Evolutionary conservation across 768 basidiomycete species (phyloP).

Genomic region (Bullera alba): DNA sequence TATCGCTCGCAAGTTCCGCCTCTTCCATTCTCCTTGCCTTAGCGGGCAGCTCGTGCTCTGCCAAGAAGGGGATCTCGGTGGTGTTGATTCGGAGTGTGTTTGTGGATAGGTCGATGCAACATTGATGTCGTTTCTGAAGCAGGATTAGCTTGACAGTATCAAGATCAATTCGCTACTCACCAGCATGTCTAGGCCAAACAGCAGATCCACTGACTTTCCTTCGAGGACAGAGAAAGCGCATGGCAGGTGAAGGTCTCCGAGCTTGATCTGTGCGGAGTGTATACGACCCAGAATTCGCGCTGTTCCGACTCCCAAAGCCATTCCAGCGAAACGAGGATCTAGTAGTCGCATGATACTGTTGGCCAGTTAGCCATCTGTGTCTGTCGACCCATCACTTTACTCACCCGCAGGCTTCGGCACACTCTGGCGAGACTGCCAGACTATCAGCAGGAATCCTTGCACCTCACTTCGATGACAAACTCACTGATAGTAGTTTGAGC

Average conservation of each 20-base stretch:
- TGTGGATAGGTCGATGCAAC: slow-evolving; percentile 86
- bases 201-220: slow-evolving; percentile 86
- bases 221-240: slow-evolving; percentile 96
- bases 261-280: slow-evolving; percentile 84
- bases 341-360: slow-evolving; percentile 83
- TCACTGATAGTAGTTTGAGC: slow-evolving; percentile 94
- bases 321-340: slow-evolving; percentile 77
- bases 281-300: slow-evolving; percentile 89
- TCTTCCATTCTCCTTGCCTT: slow-evolving; percentile 52
- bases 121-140: slow-evolving; percentile 76
- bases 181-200: slow-evolving; percentile 98
- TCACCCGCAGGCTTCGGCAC: slow-evolving; percentile 83
- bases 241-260: slow-evolving; percentile 73
- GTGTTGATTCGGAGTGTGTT: slow-evolving; percentile 86
- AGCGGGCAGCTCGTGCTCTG: slow-evolving; percentile 90
- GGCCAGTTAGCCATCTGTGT: too few species aligned
- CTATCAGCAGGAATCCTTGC: not conserved
- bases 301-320: slow-evolving; percentile 88
- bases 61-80: slow-evolving; percentile 76
- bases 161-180: slow-evolving; percentile 10
- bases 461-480: slow-evolving; percentile 41
- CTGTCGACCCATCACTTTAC: too few species aligned
- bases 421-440: slow-evolving; percentile 76
- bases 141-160: not conserved
- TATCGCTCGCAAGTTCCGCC: slow-evolving; percentile 42